Evolutionary conservation across 495 filamentous ascomycete genomes (phyloP), one percentile per base, ranked within the genome.

Genomic region (Daldinia caldariorum): DNA sequence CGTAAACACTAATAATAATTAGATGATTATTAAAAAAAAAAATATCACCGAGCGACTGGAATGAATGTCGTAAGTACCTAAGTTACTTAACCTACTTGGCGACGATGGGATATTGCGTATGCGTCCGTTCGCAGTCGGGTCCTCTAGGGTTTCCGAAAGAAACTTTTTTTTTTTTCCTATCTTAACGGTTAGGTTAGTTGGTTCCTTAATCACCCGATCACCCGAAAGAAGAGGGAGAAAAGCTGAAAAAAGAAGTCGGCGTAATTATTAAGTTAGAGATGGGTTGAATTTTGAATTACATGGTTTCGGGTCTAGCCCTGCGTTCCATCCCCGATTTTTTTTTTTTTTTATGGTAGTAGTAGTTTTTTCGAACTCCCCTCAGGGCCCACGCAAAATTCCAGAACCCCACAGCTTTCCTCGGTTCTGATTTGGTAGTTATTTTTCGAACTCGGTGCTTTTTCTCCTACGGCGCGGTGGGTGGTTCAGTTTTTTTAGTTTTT

Each of bases 351-450:
- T n/a, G n/a, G n/a, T n/a, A n/a, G n/a, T n/a, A n/a, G n/a, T n/a
- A n/a, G n/a, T n/a, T 55, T 31, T 47, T 18, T 8, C 43, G 16
- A 47, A 35, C 34, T 7, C 43, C 3, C 16, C 26, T 26, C 26
- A 26, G 26, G 26, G 26, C 26, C 70, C 56, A 72, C 61, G 50
- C 61, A 61, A 53, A 26, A 1, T 61, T 14, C 18, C 53, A 55
- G 32, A 61, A 51, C 1, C 16, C 64, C 70, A 68, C 64, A 56
- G 26, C 8, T 60, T 72, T 67, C n/a, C 38, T 32, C 43, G 16
- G 31, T 59, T 69, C 45, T 72, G 54, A 72, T 72, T 72, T 57
- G 61, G 43, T 72, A 58, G 45, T 26, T 37, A 58, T 58, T 53
- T 58, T 62, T 72, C 51, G 37, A 67, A 63, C 56, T 64, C 69